A percentile compares a stretch with the other conserved stretches of the same genome.
phyloP scores from a whole-genome alignment of 2,329 filamentous ascomycete species.

The Claviceps humidiphila region DNA sequence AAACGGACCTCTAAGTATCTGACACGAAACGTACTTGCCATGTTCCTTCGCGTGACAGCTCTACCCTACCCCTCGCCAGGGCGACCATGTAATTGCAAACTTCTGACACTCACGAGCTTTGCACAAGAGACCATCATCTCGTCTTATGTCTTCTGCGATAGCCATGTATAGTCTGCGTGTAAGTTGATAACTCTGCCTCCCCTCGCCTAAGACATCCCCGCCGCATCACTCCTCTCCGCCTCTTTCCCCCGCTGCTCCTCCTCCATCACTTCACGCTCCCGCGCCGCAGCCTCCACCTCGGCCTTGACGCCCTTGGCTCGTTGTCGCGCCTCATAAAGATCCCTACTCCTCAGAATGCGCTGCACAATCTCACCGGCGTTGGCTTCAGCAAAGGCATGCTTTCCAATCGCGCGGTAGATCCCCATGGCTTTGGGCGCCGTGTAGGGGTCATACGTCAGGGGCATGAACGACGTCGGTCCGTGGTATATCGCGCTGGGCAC shows the following conservation, averaged over 20 bases:
- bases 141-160: too few species aligned
- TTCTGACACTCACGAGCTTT: too few species aligned
- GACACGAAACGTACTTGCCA: too few species aligned
- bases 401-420: slow-evolving; percentile 67
- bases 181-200: too few species aligned
- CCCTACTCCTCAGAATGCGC: slow-evolving; percentile 74
- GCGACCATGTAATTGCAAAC: too few species aligned
- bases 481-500: slow-evolving; percentile 78
- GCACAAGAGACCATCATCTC: too few species aligned
- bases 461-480: slow-evolving; percentile 88
- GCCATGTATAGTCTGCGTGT: too few species aligned
- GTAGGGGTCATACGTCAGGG: slow-evolving; percentile 68
- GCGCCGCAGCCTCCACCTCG: slow-evolving; percentile 54
- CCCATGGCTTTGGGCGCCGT: slow-evolving; percentile 65
- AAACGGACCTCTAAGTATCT: too few species aligned
- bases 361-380: slow-evolving; percentile 88
- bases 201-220: background rate
- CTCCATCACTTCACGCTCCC: slow-evolving; percentile 48
- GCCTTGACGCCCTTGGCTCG: slow-evolving; percentile 81
- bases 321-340: slow-evolving; percentile 84
- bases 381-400: slow-evolving; percentile 71
- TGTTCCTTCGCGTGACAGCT: too few species aligned
- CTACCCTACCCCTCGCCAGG: too few species aligned
- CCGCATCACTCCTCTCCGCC: slow-evolving; percentile 17
- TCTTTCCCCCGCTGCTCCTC: slow-evolving; percentile 41